phyloP scores from a whole-genome alignment of 495 filamentous ascomycete genomes.

The Lophiostoma macrostomum region DNA sequence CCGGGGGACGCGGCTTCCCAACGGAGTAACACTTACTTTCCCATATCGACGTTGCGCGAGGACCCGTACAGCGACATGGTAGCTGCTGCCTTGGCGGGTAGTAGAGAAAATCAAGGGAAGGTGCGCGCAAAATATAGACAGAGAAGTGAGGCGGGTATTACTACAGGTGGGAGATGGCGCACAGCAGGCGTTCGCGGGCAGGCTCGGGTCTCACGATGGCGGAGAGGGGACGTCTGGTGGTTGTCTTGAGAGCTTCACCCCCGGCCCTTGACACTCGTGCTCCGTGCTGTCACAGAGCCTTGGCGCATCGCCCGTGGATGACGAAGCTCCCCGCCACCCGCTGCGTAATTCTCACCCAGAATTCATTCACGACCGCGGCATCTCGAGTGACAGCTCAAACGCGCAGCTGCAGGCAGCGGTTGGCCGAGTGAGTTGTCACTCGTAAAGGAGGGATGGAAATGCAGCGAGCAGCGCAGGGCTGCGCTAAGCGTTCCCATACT shows the following conservation, averaged over 20 bases:
- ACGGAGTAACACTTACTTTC: constrained; percentile 45
- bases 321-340: constrained; percentile 29
- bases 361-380: neutral
- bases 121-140: constrained; percentile 10
- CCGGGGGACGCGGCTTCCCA: neutral
- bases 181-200: neutral
- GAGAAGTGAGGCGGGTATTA: neutral
- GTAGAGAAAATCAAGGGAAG: neutral
- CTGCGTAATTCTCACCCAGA: neutral
- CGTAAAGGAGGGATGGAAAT: constrained; percentile 8
- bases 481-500: neutral
- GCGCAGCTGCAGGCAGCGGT: constrained; percentile 22
- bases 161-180: neutral
- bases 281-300: constrained; percentile 1
- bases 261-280: neutral
- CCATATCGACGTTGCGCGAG: constrained; percentile 57
- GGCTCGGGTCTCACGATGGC: neutral
- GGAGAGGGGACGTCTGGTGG: constrained; percentile 14
- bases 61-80: constrained; percentile 42
- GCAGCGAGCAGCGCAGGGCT: constrained; percentile 13
- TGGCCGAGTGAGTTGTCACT: constrained; percentile 21
- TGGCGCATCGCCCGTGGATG: constrained; percentile 12
- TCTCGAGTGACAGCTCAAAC: constrained; percentile 11
- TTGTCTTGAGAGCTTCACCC: constrained; percentile 14
- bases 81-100: constrained; percentile 17